Percentiles rank a stretch among this genome's conserved stretches.
Evolutionary conservation across 2,329 filamentous ascomycete genomes (phyloP).

Genomic region (Cercospora beticola): DNA sequence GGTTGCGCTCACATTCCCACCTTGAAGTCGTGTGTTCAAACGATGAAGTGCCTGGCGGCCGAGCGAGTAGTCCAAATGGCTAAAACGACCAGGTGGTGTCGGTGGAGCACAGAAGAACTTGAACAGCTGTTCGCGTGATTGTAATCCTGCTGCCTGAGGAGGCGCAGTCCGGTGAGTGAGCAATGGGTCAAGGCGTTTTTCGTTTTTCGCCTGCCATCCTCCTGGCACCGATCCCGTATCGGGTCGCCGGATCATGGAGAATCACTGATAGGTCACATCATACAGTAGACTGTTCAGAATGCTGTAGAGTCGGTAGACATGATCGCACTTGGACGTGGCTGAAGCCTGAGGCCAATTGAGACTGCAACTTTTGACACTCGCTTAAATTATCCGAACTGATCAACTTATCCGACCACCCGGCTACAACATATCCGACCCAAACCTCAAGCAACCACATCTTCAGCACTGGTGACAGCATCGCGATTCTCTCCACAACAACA

Average conservation of each 20-base stretch:
- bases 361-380: background rate
- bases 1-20: slow-evolving; percentile 2
- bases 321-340: background rate
- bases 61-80: background rate
- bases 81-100: background rate
- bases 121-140: slow-evolving; percentile 11
- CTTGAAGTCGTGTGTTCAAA: background rate
- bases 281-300: background rate
- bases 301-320: background rate
- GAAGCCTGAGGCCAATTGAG: background rate
- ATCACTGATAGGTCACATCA: background rate
- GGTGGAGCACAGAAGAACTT: background rate
- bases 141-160: slow-evolving; percentile 13
- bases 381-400: background rate
- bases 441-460: background rate
- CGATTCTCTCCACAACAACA: background rate
- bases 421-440: background rate
- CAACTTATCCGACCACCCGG: background rate
- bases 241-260: background rate
- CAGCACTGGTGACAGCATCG: background rate
- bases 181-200: slow-evolving; percentile 4
- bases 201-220: background rate
- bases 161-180: slow-evolving; percentile 14
- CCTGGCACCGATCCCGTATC: background rate
- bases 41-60: background rate